These are phyloP conservation scores for Euryodendron excelsum DNA, from an alignment of 148 eudicot genomes.

Conservation along the genomic window DNA sequence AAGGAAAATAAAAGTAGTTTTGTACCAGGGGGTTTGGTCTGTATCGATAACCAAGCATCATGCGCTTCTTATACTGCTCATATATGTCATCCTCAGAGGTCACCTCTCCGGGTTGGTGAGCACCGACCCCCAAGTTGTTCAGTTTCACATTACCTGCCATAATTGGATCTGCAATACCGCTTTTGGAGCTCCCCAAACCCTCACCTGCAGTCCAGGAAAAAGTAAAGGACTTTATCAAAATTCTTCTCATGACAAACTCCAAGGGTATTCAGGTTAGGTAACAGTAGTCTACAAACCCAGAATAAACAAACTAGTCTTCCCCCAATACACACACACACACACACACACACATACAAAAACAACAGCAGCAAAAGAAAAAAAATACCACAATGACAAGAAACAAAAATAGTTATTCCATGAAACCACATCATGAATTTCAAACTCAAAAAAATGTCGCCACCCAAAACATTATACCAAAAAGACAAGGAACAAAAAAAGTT, in stretches of 20 bases:
- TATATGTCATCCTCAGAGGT: constrained; percentile 93
- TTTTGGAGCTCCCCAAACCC: constrained; percentile 91
- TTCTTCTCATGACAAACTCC: background rate
- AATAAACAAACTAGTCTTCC: background rate
- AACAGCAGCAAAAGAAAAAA: background rate
- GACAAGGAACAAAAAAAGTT: too few relatives aligned
- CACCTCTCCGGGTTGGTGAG: constrained; percentile 91
- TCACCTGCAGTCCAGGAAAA: constrained; percentile 50
- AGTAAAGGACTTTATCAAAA: background rate
- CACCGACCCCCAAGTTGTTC: constrained; percentile 89
- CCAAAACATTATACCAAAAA: too few relatives aligned
- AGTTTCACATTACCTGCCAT: constrained; percentile 79
- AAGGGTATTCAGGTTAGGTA: background rate
- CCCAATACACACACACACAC: background rate
- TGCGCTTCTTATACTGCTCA: constrained; percentile 96
- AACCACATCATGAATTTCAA: background rate
- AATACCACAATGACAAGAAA: too few relatives aligned
- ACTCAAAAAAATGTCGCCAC: too few relatives aligned
- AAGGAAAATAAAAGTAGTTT: background rate
- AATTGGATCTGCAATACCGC: constrained; percentile 92
- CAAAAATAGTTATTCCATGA: too few relatives aligned
- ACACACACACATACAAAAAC: background rate
- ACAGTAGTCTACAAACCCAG: background rate
- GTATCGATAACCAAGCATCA: constrained; percentile 94
- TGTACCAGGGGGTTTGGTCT: constrained; percentile 93